phyloP scores from a whole-genome alignment of 805 yeast genomes.

The Cyberlindnera saturnus region DNA sequence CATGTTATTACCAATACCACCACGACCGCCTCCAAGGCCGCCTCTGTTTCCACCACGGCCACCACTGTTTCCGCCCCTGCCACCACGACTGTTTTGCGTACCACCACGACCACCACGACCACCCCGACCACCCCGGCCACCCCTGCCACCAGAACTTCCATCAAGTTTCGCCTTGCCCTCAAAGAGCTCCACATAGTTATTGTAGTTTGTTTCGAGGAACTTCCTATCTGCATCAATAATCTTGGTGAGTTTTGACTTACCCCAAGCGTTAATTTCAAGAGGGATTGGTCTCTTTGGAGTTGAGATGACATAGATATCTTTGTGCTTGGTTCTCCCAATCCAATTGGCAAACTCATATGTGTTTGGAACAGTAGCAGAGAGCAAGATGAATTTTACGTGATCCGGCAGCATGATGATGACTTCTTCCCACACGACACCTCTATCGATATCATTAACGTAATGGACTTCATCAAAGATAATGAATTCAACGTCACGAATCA shows the following conservation, averaged over 20 bases:
- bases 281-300: conserved; percentile 98
- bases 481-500: conserved; percentile 94
- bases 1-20: conserved; percentile 27
- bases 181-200: conserved; percentile 47
- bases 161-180: conserved; percentile 36
- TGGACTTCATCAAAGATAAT: conserved; percentile 98
- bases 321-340: conserved; percentile 96
- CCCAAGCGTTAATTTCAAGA: conserved; percentile 79
- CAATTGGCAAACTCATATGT: conserved; percentile 96
- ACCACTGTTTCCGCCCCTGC: conserved; percentile 37
- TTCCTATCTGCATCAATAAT: conserved; percentile 69
- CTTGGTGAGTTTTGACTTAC: conserved; percentile 65
- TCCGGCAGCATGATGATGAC: conserved; percentile 97
- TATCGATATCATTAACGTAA: conserved; percentile 91
- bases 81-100: conserved; percentile 15
- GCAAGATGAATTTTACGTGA: conserved; percentile 83
- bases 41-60: conserved; percentile 31
- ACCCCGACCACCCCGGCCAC: conserved; percentile 31
- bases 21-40: conserved; percentile 26
- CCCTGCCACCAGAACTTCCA: conserved; percentile 37
- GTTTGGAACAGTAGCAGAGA: conserved; percentile 98
- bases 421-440: conserved; percentile 99
- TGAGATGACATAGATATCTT: conserved; percentile 92
- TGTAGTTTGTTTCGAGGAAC: conserved; percentile 61
- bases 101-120: conserved; percentile 39